These are phyloP conservation scores for Didymella lethalis DNA, from an alignment of 2,329 filamentous ascomycete species.

Conservation along the genomic window DNA sequence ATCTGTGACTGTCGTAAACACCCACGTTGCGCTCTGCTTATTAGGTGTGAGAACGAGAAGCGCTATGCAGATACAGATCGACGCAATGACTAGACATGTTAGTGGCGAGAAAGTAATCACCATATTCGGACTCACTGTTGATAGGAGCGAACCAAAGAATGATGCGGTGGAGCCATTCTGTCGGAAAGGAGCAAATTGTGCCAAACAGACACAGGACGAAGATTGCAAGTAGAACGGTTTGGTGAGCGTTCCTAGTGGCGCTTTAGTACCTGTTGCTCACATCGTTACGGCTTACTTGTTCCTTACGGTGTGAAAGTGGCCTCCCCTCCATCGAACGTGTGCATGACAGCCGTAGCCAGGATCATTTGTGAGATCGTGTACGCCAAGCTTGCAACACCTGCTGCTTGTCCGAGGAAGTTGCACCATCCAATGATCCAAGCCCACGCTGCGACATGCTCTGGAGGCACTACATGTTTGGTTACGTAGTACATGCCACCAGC, in stretches of 20 bases:
- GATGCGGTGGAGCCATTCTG: slow-evolving; percentile 65
- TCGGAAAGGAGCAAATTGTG: slow-evolving; percentile 69
- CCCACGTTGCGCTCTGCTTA: slow-evolving; percentile 66
- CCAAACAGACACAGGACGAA: slow-evolving; percentile 64
- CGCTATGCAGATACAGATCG: slow-evolving; percentile 66
- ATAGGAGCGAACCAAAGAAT: slow-evolving; percentile 72
- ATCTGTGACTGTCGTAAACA: slow-evolving; percentile 68
- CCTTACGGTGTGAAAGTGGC: slow-evolving; percentile 67
- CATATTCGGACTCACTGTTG: slow-evolving; percentile 57
- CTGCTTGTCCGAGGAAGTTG: slow-evolving; percentile 70
- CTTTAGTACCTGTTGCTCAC: slow-evolving; percentile 9
- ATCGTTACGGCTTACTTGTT: neutral
- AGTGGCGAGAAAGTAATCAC: neutral
- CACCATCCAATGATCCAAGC: slow-evolving; percentile 74
- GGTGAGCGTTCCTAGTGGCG: slow-evolving; percentile 59
- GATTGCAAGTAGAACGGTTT: slow-evolving; percentile 67
- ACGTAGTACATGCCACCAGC: slow-evolving; percentile 75
- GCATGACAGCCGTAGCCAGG: slow-evolving; percentile 68
- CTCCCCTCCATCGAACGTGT: slow-evolving; percentile 61
- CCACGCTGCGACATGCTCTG: slow-evolving; percentile 67
- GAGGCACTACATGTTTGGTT: slow-evolving; percentile 69
- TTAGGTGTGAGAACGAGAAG: slow-evolving; percentile 66
- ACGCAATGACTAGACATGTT: slow-evolving; percentile 59
- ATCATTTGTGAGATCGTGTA: slow-evolving; percentile 72
- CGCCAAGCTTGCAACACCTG: slow-evolving; percentile 68